These are phyloP conservation scores for Cafeteria roenbergensis DNA, from an alignment of 108 stramenopile species.

Conservation along the genomic window DNA sequence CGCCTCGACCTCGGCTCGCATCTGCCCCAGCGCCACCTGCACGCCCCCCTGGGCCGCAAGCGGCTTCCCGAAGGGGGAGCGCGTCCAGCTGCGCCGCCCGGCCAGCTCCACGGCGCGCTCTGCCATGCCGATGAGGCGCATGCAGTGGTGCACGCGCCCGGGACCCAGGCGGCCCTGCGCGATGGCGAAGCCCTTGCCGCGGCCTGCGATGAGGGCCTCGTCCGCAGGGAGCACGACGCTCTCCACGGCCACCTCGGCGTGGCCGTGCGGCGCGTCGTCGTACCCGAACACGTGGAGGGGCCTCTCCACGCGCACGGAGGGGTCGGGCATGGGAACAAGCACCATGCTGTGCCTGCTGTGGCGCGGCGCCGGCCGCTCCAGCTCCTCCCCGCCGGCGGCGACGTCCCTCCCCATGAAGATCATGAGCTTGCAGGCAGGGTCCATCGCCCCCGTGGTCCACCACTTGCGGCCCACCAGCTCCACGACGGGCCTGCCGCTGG, in stretches of 20 bases:
- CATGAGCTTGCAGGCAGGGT: constrained; percentile 70
- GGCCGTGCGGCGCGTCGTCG: constrained; percentile 76
- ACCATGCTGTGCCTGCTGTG: constrained; percentile 38
- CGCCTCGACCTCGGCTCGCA: constrained; percentile 54
- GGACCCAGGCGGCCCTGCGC: constrained; percentile 85
- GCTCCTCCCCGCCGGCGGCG: constrained; percentile 20
- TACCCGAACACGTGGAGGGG: constrained; percentile 80
- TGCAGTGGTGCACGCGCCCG: constrained; percentile 94
- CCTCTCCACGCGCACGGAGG: constrained; percentile 57
- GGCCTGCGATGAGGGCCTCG: constrained; percentile 53
- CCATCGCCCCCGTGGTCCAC: constrained; percentile 52
- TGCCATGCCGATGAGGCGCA: constrained; percentile 68
- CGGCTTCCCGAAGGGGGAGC: constrained; percentile 38
- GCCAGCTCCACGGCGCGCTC: constrained; percentile 32
- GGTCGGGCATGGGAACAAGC: constrained; percentile 60
- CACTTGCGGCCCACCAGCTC: constrained; percentile 36
- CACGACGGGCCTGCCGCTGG: neutral
- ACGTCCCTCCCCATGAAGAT: constrained; percentile 64
- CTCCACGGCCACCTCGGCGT: constrained; percentile 34
- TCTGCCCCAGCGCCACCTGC: constrained; percentile 55
- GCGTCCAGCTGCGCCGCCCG: constrained; percentile 12
- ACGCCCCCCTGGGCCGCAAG: constrained; percentile 14
- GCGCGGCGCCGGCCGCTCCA: constrained; percentile 16
- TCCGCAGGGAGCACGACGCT: constrained; percentile 23
- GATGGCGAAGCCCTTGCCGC: constrained; percentile 80